These are phyloP conservation scores for Saturnispora dispora DNA, from an alignment of 805 yeast genomes.

Conservation along the genomic window DNA sequence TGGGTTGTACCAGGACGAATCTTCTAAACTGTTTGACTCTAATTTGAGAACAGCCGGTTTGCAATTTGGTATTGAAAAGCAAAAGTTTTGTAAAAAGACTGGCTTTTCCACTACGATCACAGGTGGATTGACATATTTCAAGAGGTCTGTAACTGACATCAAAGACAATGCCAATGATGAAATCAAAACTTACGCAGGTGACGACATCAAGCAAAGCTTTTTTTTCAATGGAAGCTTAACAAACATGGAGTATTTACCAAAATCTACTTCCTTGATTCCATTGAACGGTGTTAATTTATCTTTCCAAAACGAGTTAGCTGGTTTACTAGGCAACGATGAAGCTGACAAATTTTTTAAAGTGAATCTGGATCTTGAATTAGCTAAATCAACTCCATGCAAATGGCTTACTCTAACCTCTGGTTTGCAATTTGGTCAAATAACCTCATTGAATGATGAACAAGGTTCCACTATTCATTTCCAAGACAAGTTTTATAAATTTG, in stretches of 20 bases:
- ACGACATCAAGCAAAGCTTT: constrained; percentile 49
- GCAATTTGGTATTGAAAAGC: constrained; percentile 38
- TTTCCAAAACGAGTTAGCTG: constrained; percentile 39
- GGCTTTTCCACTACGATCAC: constrained; percentile 19
- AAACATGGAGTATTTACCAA: constrained; percentile 31
- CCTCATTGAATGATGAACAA: constrained; percentile 24
- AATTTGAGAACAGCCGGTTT: constrained; percentile 43
- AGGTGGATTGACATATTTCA: constrained; percentile 50
- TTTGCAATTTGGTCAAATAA: constrained; percentile 47
- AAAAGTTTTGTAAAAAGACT: constrained; percentile 11
- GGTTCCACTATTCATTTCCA: constrained; percentile 42
- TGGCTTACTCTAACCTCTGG: constrained; percentile 42
- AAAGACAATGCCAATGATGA: constrained; percentile 46
- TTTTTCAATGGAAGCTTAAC: constrained; percentile 36
- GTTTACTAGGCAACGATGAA: constrained; percentile 13
- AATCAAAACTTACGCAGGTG: constrained; percentile 51
- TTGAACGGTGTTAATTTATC: constrained; percentile 35
- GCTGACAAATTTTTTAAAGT: constrained; percentile 32
- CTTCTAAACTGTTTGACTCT: constrained; percentile 1
- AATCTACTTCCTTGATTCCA: constrained; percentile 34
- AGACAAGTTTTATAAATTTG: constrained; percentile 69
- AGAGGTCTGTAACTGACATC: constrained; percentile 45
- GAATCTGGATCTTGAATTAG: constrained; percentile 24
- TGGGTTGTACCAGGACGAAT: constrained; percentile 6
- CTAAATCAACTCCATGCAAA: constrained; percentile 35